Evolutionary conservation across 805 yeast species (phyloP).

Genomic region (Aciculoconidium aculeatum): DNA sequence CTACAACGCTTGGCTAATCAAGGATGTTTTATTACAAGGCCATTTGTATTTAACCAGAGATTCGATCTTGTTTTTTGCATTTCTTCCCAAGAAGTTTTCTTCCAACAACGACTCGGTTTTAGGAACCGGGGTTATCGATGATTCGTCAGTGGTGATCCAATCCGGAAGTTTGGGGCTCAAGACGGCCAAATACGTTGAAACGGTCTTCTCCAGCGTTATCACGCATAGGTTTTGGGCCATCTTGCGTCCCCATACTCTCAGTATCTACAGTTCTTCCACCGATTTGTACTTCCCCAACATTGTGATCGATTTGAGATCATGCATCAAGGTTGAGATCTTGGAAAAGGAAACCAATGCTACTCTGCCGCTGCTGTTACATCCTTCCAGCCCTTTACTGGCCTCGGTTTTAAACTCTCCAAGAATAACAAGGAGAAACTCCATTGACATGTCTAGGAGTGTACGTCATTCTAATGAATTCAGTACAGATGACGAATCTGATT

Average conservation of each 20-base stretch:
- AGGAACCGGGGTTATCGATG: slow-evolving; percentile 12
- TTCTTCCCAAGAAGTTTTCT: slow-evolving; percentile 48
- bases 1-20: slow-evolving; percentile 72
- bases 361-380: neutral
- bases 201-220: slow-evolving; percentile 25
- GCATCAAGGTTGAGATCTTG: slow-evolving; percentile 52
- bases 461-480: slow-evolving; percentile 3
- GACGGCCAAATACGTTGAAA: slow-evolving; percentile 33
- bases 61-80: slow-evolving; percentile 70
- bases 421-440: slow-evolving; percentile 1
- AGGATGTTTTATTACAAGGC: slow-evolving; percentile 83
- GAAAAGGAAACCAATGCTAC: slow-evolving; percentile 14
- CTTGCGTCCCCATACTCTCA: slow-evolving; percentile 59
- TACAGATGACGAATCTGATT: slow-evolving; percentile 18
- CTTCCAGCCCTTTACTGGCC: slow-evolving; percentile 1
- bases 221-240: slow-evolving; percentile 74
- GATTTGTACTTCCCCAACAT: slow-evolving; percentile 81
- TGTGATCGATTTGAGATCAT: slow-evolving; percentile 65
- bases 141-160: slow-evolving; percentile 22
- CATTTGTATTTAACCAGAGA: slow-evolving; percentile 66
- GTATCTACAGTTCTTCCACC: slow-evolving; percentile 63
- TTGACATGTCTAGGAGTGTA: no score
- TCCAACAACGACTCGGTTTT: slow-evolving; percentile 2
- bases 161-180: slow-evolving; percentile 35
- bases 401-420: slow-evolving; percentile 7